Conservation (phyloP, 768 basidiomycete genomes). For the Auricularia sp. region DNA sequence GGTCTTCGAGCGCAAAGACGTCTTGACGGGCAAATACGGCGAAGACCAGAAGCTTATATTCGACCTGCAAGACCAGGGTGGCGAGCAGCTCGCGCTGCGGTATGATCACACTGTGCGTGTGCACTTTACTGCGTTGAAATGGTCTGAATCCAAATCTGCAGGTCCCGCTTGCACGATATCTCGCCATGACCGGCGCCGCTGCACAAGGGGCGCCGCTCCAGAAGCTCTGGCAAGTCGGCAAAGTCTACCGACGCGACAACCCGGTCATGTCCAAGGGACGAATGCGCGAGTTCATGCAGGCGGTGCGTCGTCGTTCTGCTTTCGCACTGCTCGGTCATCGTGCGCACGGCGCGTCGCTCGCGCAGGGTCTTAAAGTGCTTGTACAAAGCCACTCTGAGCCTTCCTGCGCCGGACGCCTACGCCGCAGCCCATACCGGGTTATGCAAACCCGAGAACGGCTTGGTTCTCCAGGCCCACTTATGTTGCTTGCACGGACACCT, state of each 20-base stretch:
- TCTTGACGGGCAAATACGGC: conserved; percentile 92
- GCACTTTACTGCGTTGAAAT: not conserved
- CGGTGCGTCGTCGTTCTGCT: conserved; percentile 40
- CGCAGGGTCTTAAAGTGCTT: no score
- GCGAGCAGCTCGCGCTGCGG: conserved; percentile 86
- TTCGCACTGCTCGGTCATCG: not conserved
- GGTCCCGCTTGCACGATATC: conserved; percentile 86
- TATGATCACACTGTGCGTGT: conserved; percentile 81
- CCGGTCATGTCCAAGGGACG: conserved; percentile 97
- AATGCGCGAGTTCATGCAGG: conserved; percentile 98
- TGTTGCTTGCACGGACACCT: no score
- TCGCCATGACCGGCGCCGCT: conserved; percentile 91
- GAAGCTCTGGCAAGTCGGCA: conserved; percentile 97
- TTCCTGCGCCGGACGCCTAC: no score
- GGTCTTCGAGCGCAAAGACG: conserved; percentile 95
- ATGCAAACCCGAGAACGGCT: no score
- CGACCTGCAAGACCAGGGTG: conserved; percentile 94
- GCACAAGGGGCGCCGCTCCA: conserved; percentile 39
- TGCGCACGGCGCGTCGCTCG: no score
- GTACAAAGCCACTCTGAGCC: no score
- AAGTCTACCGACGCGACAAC: conserved; percentile 93
- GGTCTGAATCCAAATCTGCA: conserved; percentile 8
- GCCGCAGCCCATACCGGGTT: no score
- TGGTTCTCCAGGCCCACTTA: no score
- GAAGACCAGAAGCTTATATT: conserved; percentile 97